Evolutionary conservation across 148 eudicot species (phyloP).

Genomic region (Vaccinium darrowii): DNA sequence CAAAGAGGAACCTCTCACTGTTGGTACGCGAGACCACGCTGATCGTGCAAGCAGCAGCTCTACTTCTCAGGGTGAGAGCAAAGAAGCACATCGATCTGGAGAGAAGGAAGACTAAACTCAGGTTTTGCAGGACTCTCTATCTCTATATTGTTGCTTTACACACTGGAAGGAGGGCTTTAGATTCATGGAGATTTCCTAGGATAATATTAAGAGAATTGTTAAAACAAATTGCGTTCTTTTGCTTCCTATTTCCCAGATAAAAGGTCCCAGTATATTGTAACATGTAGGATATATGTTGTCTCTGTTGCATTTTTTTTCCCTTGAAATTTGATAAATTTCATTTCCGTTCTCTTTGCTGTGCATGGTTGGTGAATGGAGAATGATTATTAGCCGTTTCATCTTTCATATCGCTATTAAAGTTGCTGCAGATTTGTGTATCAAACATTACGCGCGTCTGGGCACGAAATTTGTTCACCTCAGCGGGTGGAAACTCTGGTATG

Average conservation of each 20-base stretch:
- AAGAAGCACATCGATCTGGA: conserved; percentile 32
- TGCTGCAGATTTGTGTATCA: neutral
- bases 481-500: neutral
- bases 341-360: neutral
- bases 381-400: neutral
- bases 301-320: neutral
- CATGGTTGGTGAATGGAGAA: neutral
- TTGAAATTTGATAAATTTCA: neutral
- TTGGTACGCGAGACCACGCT: conserved; percentile 33
- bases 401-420: neutral
- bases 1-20: conserved; percentile 48
- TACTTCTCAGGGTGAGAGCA: conserved; percentile 34
- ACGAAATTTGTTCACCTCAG: neutral
- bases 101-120: conserved; percentile 7
- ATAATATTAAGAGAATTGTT: neutral
- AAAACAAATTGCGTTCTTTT: neutral
- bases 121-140: neutral
- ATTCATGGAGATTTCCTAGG: neutral
- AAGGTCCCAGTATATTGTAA: neutral
- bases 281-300: neutral
- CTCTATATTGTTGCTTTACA: neutral
- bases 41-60: conserved; percentile 28
- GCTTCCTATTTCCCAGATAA: neutral
- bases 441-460: neutral
- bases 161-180: neutral